Percentiles rank a stretch among this genome's conserved stretches.
Evolutionary conservation across 2,329 filamentous ascomycete genomes (phyloP).

Genomic region (Trichoderma gracile): DNA sequence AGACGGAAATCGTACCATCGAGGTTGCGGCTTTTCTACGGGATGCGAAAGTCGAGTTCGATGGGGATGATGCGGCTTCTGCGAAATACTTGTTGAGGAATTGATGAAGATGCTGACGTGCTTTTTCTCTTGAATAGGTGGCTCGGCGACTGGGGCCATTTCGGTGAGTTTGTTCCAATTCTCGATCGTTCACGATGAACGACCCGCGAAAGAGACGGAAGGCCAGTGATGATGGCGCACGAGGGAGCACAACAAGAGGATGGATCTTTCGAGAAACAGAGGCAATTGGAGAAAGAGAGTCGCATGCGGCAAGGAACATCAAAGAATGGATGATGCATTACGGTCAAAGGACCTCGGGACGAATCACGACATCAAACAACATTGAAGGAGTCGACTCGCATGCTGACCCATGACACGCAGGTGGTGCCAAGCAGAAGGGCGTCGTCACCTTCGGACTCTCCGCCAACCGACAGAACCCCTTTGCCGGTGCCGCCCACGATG

Average conservation of each 20-base stretch:
- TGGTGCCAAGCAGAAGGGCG: conserved; percentile 62
- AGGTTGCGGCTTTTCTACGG: conserved; percentile 40
- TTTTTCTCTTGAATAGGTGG: conserved; percentile 53
- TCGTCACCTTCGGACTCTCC: conserved; percentile 72
- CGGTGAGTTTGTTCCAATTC: conserved; percentile 56
- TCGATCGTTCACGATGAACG: conserved; percentile 11
- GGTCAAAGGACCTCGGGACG: neutral
- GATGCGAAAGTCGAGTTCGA: conserved; percentile 23
- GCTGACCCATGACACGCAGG: conserved; percentile 42
- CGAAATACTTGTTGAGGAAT: conserved; percentile 22
- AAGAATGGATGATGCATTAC: neutral
- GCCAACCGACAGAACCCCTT: conserved; percentile 88
- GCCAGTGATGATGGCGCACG: no score
- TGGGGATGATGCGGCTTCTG: conserved; percentile 29
- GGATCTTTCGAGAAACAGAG: neutral
- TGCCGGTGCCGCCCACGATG: conserved; percentile 73
- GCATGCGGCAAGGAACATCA: neutral
- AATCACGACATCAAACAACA: neutral
- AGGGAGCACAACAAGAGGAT: neutral
- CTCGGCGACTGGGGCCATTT: conserved; percentile 74
- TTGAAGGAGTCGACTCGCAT: conserved; percentile 11
- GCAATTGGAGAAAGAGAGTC: neutral
- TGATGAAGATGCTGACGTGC: conserved; percentile 2
- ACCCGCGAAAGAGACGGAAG: neutral
- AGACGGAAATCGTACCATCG: conserved; percentile 18